Conservation (phyloP, 257 asterid genomes). For the Cynanchum wilfordii region DNA sequence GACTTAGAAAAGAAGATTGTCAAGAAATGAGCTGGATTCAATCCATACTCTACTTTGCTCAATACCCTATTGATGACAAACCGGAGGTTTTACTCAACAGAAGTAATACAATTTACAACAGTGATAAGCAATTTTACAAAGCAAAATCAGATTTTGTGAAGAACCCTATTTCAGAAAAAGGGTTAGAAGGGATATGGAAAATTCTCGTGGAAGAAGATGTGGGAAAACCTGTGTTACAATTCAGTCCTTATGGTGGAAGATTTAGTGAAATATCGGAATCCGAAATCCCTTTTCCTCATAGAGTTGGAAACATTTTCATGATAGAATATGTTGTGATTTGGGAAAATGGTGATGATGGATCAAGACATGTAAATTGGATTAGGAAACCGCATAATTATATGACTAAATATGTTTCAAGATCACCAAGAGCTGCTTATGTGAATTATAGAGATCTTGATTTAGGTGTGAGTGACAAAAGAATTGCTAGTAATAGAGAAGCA, state of each 20-base stretch:
- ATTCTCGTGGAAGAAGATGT: constrained; percentile 27
- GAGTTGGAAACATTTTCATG: constrained; percentile 36
- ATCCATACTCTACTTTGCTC: constrained; percentile 33
- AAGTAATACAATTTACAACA: neutral
- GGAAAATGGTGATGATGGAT: constrained; percentile 18
- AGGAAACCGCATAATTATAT: constrained; percentile 29
- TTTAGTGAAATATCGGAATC: constrained; percentile 29
- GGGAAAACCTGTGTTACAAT: constrained; percentile 22
- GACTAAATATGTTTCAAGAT: constrained; percentile 26
- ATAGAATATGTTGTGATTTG: constrained; percentile 36
- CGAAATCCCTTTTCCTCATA: constrained; percentile 36
- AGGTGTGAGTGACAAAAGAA: constrained; percentile 2
- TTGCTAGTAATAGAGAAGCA: constrained; percentile 12
- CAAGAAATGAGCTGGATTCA: constrained; percentile 39
- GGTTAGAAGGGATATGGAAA: constrained; percentile 30
- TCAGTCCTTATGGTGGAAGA: constrained; percentile 40
- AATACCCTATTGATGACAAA: constrained; percentile 38
- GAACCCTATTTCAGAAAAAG: constrained; percentile 26
- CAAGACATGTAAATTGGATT: constrained; percentile 31
- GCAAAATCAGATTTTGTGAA: constrained; percentile 25
- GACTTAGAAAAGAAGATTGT: constrained; percentile 21
- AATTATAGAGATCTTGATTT: constrained; percentile 6
- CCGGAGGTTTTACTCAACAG: constrained; percentile 21
- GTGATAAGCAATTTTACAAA: neutral
- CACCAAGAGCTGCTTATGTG: neutral